A percentile compares a stretch with the other conserved stretches of the same genome.
phyloP scores from a whole-genome alignment of 306 rosid genomes.

The Begonia loranthoides region DNA sequence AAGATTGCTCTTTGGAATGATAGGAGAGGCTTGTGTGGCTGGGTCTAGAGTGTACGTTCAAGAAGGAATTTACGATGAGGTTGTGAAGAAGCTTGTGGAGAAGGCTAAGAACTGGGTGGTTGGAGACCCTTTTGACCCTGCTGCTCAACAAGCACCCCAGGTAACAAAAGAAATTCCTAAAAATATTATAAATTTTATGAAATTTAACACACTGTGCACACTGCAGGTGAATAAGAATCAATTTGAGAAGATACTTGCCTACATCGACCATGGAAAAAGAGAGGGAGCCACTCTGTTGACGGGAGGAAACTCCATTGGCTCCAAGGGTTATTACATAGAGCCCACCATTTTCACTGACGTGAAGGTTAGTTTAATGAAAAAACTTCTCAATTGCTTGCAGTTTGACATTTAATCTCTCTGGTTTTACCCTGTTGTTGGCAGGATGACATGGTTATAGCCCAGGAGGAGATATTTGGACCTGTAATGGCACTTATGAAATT shows the following conservation, averaged over 20 bases:
- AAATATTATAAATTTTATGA: neutral
- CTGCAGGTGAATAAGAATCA: constrained; percentile 62
- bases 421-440: constrained; percentile 1
- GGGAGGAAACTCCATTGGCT: constrained; percentile 62
- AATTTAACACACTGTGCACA: neutral
- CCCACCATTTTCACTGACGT: constrained; percentile 76
- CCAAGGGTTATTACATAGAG: constrained; percentile 63
- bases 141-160: constrained; percentile 70
- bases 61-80: constrained; percentile 71
- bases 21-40: constrained; percentile 75
- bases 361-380: constrained; percentile 31
- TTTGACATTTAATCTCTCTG: too few relatives aligned
- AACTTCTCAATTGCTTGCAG: too few relatives aligned
- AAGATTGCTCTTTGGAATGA: too few relatives aligned
- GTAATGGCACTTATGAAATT: constrained; percentile 60
- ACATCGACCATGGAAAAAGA: constrained; percentile 73
- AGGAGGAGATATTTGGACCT: constrained; percentile 84
- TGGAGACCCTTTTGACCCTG: constrained; percentile 88
- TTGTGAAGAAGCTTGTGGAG: constrained; percentile 43
- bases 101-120: constrained; percentile 60
- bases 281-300: constrained; percentile 79
- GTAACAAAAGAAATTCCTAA: constrained; percentile 12
- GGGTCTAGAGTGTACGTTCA: constrained; percentile 76
- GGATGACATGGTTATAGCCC: constrained; percentile 65
- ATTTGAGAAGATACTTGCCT: constrained; percentile 48